phyloP scores from a whole-genome alignment of 1,284 basidiomycete genomes.

The Ganoderma sinense region DNA sequence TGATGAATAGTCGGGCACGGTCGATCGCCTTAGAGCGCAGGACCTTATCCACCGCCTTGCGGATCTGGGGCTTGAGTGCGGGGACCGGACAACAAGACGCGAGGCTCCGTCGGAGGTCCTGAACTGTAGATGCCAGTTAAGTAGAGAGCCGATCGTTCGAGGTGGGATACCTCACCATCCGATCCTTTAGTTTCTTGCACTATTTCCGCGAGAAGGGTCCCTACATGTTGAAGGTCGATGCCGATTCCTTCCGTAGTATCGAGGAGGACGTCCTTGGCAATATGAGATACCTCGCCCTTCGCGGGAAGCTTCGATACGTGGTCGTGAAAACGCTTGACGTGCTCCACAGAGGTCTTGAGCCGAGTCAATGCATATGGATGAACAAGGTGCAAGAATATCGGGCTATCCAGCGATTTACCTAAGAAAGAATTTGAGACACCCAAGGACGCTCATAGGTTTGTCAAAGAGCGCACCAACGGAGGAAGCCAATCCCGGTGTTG shows the following conservation, averaged over 20 bases:
- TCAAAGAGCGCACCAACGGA: slow-evolving; percentile 11
- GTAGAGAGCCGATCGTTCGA: not conserved
- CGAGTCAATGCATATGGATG: slow-evolving; percentile 67
- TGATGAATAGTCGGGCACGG: slow-evolving; percentile 74
- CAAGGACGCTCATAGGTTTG: not conserved
- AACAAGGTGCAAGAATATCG: slow-evolving; percentile 61
- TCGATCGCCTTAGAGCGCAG: slow-evolving; percentile 57
- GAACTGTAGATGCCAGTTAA: slow-evolving; percentile 42
- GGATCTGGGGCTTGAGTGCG: slow-evolving; percentile 50
- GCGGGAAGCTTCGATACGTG: slow-evolving; percentile 59
- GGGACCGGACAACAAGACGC: slow-evolving; percentile 61
- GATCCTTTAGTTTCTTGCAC: slow-evolving; percentile 38
- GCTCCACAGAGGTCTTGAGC: slow-evolving; percentile 54
- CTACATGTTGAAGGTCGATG: slow-evolving; percentile 61
- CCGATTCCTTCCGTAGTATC: slow-evolving; percentile 71
- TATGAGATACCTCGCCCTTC: slow-evolving; percentile 63
- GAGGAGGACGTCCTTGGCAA: slow-evolving; percentile 66
- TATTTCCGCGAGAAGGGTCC: slow-evolving; percentile 50
- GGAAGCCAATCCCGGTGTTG: slow-evolving; percentile 7
- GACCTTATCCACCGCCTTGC: slow-evolving; percentile 54
- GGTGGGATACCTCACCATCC: slow-evolving; percentile 32
- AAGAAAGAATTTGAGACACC: not conserved
- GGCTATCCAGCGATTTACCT: slow-evolving; percentile 28
- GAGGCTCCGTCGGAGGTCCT: slow-evolving; percentile 57
- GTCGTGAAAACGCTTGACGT: slow-evolving; percentile 65